These are phyloP conservation scores for Jasminum sambac DNA, from an alignment of 257 asterid genomes.

Conservation along the genomic window DNA sequence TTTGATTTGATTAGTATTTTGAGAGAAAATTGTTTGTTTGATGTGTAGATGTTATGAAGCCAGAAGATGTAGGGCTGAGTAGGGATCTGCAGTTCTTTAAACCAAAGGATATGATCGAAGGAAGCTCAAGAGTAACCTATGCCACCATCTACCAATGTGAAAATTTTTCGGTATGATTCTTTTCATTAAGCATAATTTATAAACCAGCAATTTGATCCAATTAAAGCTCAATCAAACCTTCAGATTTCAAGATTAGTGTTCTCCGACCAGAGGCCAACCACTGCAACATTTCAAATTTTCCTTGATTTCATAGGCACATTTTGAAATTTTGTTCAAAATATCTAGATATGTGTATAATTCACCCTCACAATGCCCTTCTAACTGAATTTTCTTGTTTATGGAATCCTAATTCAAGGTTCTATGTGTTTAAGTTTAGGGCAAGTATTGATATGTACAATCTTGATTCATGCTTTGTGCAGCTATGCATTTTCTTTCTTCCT, in stretches of 20 bases:
- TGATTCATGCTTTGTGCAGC: conserved; percentile 36
- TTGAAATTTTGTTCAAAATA: no score
- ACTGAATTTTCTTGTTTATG: no score
- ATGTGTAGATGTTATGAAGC: conserved; percentile 57
- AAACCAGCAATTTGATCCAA: no score
- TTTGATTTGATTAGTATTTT: background rate
- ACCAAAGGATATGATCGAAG: conserved; percentile 38
- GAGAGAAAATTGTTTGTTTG: background rate
- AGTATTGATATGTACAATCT: conserved; percentile 4
- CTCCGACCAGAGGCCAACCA: background rate
- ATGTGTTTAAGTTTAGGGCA: background rate
- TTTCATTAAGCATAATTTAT: background rate
- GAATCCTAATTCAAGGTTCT: background rate
- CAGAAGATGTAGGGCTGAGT: conserved; percentile 75
- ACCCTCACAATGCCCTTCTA: no score
- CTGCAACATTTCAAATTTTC: no score
- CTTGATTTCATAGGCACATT: no score
- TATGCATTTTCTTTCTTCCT: conserved; percentile 77
- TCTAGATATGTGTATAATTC: no score
- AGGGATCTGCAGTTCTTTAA: conserved; percentile 61
- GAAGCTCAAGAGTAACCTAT: conserved; percentile 55
- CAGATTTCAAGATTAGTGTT: background rate
- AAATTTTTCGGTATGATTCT: conserved; percentile 57
- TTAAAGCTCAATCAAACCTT: no score
- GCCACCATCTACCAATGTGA: conserved; percentile 60